Evolutionary conservation across 768 basidiomycete species (phyloP), one percentile per base, ranked within the genome.

Genomic region (Cystobasidium ongulense): DNA sequence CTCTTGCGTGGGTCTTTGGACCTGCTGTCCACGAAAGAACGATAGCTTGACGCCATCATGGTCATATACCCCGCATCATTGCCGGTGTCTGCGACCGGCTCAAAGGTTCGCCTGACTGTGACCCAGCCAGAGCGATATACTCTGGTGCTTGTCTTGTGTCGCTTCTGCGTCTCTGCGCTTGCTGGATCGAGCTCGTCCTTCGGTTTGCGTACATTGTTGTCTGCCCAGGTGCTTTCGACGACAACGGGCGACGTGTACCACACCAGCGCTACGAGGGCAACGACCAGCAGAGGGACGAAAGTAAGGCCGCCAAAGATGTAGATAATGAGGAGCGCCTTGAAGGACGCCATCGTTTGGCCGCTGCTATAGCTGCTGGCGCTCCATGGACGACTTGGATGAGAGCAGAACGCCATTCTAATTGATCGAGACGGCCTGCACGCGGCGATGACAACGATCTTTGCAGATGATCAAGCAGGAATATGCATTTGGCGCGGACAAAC

Each of bases 221-320:
- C 65, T 25, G 27, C 25, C 57, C 46, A 21, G 33, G 11, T 35
- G 57, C 29, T 27, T 21, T 27, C 33, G 25, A 29, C 39, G 8
- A 67, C 41, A 18, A 52, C 65, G 2, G 65, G 65, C 27, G 43
- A 50, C 31, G 46, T 29, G 31, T 53, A 33, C 39, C 39, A 77
- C 29, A 78, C n/a, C 68, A 75, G 31, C 18, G 85, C 86, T 77
- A 92, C 76, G 77, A 85, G 74, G 27, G 81, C 82, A 76, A 85
- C 82, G 78, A 91, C 76, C 76, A 90, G 79, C 57, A 96, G 85
- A 23, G 94, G 94, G 71, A 96, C 83, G 81, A 95, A 90, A 1
- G 94, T 95, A 75, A 96, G 74, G 53, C 92, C 94, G 67, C 94
- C 94, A 53, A 96, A 84, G 74, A 96, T 82, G 81, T 96, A 96